These are phyloP conservation scores for Thecaphora frezii DNA, from an alignment of 1,284 basidiomycete species.

Conservation along the genomic window DNA sequence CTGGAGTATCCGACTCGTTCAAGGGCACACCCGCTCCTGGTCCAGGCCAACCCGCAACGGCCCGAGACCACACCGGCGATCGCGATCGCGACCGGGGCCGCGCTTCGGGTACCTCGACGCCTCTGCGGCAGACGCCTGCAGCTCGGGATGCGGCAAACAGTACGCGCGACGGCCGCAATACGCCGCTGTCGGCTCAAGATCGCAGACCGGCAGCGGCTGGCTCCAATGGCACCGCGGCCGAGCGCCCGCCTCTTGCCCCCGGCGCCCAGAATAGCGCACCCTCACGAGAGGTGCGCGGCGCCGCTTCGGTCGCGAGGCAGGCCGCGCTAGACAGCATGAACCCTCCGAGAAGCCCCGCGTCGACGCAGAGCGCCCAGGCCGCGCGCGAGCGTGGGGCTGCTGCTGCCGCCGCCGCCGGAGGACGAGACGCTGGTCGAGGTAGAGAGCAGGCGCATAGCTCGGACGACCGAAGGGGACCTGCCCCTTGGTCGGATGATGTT, in stretches of 20 bases:
- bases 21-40: background rate
- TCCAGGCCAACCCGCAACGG: background rate
- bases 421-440: background rate
- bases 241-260: no score
- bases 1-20: background rate
- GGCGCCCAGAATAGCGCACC: background rate
- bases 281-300: background rate
- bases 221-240: no score
- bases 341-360: conserved; percentile 11
- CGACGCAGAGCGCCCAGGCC: conserved; percentile 12
- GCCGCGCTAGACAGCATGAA: conserved; percentile 22
- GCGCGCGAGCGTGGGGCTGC: conserved; percentile 8
- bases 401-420: background rate
- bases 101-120: background rate
- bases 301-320: conserved; percentile 13
- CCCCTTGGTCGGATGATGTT: background rate
- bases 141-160: background rate
- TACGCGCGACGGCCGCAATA: background rate
- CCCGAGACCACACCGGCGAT: conserved; percentile 3
- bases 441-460: no score
- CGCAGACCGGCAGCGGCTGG: no score
- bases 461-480: conserved; percentile 1
- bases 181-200: background rate
- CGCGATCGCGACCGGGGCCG: conserved; percentile 12
- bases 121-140: background rate